These are phyloP conservation scores for Tulasnella calospora DNA, from an alignment of 768 basidiomycete genomes.

Conservation along the genomic window DNA sequence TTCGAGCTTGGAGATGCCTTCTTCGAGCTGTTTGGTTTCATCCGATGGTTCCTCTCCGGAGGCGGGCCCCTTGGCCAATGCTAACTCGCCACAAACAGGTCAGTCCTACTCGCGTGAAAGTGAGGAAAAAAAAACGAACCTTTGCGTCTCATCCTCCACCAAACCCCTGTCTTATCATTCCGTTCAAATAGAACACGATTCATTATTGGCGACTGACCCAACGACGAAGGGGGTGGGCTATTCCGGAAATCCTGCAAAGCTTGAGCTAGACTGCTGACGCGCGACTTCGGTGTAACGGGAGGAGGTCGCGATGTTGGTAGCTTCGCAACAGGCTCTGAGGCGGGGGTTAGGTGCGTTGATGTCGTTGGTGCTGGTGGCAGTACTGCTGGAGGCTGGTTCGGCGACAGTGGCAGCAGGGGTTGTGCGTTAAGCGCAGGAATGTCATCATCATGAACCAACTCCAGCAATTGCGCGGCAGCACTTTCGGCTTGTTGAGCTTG, in stretches of 20 bases:
- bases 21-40: conserved; percentile 47
- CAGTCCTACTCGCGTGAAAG: not conserved
- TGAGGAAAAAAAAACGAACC: conserved; percentile 43
- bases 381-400: conserved; percentile 34
- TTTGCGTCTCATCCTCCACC: conserved; percentile 77
- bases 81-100: conserved; percentile 1
- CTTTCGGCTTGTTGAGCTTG: conserved; percentile 92
- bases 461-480: conserved; percentile 80
- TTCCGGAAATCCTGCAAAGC: conserved; percentile 53
- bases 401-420: conserved; percentile 45
- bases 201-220: not conserved
- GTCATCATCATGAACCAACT: conserved; percentile 77
- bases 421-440: conserved; percentile 45
- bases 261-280: conserved; percentile 40
- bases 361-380: not conserved
- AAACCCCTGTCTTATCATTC: conserved; percentile 60
- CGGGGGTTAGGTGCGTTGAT: not conserved
- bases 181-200: conserved; percentile 49
- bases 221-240: conserved; percentile 57
- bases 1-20: conserved; percentile 52
- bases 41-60: not conserved
- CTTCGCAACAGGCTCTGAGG: not conserved
- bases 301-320: not conserved
- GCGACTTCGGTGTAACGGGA: conserved; percentile 12
- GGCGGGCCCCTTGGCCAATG: not conserved